Conservation (phyloP, 2,329 filamentous ascomycete species). For the Sphaceloma murrayae region DNA sequence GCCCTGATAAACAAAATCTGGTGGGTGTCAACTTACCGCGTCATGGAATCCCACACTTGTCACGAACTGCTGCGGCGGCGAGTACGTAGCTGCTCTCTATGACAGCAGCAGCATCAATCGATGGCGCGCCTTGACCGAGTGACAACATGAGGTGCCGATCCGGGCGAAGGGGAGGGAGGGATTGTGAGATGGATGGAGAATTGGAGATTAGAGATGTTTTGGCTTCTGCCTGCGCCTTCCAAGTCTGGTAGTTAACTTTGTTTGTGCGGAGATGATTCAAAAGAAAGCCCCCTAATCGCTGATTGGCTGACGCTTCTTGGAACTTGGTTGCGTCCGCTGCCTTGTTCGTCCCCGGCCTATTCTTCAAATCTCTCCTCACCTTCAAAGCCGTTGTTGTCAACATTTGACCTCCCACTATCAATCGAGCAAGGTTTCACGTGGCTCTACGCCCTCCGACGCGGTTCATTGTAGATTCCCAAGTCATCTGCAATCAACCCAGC, state of each 20-base stretch:
- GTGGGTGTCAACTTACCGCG: constrained; percentile 16
- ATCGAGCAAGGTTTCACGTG: background rate
- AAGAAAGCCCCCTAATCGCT: constrained; percentile 8
- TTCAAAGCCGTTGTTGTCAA: constrained; percentile 6
- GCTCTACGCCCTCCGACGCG: background rate
- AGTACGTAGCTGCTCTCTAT: constrained; percentile 17
- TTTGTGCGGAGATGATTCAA: constrained; percentile 12
- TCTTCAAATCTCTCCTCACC: constrained; percentile 12
- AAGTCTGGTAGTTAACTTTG: background rate
- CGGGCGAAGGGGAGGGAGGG: no score
- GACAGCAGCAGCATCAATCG: constrained; percentile 14
- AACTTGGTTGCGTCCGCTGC: constrained; percentile 11
- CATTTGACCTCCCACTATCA: constrained; percentile 6
- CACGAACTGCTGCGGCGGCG: constrained; percentile 18
- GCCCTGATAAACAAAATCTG: constrained; percentile 44
- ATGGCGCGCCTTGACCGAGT: no score
- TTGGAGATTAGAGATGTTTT: constrained; percentile 6
- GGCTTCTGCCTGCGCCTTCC: background rate
- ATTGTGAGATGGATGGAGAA: no score
- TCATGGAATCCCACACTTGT: background rate
- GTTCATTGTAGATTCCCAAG: background rate
- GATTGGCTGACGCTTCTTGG: constrained; percentile 5
- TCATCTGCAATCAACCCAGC: no score
- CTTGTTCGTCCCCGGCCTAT: constrained; percentile 10
- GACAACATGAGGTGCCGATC: no score